A percentile compares a stretch with the other conserved stretches of the same genome.
phyloP scores from a whole-genome alignment of 805 yeast species.

The Myxozyma nipponensis region DNA sequence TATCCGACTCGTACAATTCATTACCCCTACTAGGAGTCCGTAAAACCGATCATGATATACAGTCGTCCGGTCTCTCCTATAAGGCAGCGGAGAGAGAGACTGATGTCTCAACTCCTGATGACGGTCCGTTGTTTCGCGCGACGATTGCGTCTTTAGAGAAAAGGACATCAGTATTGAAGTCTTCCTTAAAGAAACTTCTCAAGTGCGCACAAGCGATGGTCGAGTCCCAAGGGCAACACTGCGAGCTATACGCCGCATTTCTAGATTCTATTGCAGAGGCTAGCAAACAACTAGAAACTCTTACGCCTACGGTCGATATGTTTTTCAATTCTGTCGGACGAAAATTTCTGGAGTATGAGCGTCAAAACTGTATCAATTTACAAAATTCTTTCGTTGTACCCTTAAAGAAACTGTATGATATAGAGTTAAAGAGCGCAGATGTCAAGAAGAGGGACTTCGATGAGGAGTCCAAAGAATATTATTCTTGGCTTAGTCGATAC shows the following conservation, averaged over 20 bases:
- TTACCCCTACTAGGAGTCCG: too few relatives aligned
- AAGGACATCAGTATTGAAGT: slow-evolving; percentile 36
- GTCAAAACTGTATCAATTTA: slow-evolving; percentile 33
- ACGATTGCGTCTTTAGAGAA: slow-evolving; percentile 41
- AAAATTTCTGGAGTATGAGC: slow-evolving; percentile 20
- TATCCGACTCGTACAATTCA: neutral
- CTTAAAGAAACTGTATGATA: slow-evolving; percentile 40
- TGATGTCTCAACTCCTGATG: slow-evolving; percentile 40
- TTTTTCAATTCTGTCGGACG: slow-evolving; percentile 32
- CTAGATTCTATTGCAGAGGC: slow-evolving; percentile 35
- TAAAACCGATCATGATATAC: neutral
- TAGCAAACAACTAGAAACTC: slow-evolving; percentile 35
- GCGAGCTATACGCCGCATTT: slow-evolving; percentile 27
- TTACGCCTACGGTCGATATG: slow-evolving; percentile 35
- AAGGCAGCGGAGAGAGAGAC: neutral
- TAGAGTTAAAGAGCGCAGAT: slow-evolving; percentile 42
- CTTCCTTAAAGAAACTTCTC: slow-evolving; percentile 37
- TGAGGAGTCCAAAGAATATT: slow-evolving; percentile 44
- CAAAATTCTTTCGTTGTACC: slow-evolving; percentile 39
- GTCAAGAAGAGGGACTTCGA: slow-evolving; percentile 43
- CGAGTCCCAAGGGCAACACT: slow-evolving; percentile 33
- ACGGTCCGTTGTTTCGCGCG: slow-evolving; percentile 45
- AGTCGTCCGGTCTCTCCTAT: neutral
- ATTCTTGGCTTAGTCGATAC: slow-evolving; percentile 45
- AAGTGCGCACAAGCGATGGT: slow-evolving; percentile 38